Percentiles rank a stretch among this genome's conserved stretches.
These are phyloP conservation scores for Lasiosphaeris hirsuta DNA, from an alignment of 495 filamentous ascomycete genomes.

Conservation along the genomic window DNA sequence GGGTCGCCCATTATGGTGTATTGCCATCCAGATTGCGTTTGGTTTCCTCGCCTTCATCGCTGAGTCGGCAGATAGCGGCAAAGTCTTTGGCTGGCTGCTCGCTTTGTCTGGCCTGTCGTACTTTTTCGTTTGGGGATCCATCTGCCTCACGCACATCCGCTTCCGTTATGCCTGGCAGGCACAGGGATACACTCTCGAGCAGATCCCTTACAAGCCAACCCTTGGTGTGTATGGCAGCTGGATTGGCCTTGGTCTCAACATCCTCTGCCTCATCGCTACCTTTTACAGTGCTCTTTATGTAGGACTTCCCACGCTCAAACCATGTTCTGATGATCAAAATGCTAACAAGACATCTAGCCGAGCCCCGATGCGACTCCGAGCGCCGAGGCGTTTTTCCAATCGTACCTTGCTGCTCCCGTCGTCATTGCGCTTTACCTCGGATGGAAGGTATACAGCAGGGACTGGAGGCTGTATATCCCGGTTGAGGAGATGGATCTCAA, in stretches of 20 bases:
- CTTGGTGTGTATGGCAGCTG: slow-evolving; percentile 62
- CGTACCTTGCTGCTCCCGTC: slow-evolving; percentile 59
- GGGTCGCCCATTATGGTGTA: slow-evolving; percentile 54
- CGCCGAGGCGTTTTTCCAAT: slow-evolving; percentile 59
- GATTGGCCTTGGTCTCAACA: slow-evolving; percentile 55
- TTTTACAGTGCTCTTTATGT: slow-evolving; percentile 47
- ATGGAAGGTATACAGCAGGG: slow-evolving; percentile 55
- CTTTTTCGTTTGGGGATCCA: slow-evolving; percentile 70
- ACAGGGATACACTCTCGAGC: slow-evolving; percentile 49
- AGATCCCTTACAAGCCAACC: slow-evolving; percentile 49
- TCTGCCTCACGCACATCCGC: slow-evolving; percentile 29
- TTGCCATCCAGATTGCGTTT: slow-evolving; percentile 53
- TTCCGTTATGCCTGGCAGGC: slow-evolving; percentile 9
- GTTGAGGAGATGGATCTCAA: slow-evolving; percentile 37
- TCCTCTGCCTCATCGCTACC: slow-evolving; percentile 60
- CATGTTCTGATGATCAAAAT: too few species aligned
- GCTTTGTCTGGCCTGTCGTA: slow-evolving; percentile 61
- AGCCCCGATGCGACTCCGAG: slow-evolving; percentile 38
- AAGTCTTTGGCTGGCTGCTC: slow-evolving; percentile 61
- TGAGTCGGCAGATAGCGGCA: slow-evolving; percentile 21
- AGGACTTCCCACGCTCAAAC: slow-evolving; percentile 20
- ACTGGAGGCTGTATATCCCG: slow-evolving; percentile 65
- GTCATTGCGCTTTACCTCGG: slow-evolving; percentile 47
- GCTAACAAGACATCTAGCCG: slow-evolving; percentile 36
- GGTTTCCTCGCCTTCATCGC: slow-evolving; percentile 37